A percentile compares a stretch with the other conserved stretches of the same genome.
These are phyloP conservation scores for Alternaria atra DNA, from an alignment of 2,329 filamentous ascomycete species.

Conservation along the genomic window DNA sequence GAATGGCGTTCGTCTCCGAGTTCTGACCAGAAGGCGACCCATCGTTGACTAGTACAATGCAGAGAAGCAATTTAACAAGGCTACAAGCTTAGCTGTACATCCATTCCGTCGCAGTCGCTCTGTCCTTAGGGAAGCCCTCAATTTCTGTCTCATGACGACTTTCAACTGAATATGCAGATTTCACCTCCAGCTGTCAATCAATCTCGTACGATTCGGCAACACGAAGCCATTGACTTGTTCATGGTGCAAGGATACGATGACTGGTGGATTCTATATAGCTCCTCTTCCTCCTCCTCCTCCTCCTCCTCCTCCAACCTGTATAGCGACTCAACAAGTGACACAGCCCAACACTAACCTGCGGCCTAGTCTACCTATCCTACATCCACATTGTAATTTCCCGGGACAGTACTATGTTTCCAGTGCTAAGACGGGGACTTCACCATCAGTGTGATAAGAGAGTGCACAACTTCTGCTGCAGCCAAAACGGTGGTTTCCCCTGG, in stretches of 20 bases:
- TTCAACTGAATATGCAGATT: neutral
- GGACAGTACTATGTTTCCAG: neutral
- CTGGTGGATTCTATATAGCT: neutral
- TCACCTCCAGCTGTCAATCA: neutral
- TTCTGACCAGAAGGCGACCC: neutral
- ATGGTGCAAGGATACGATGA: neutral
- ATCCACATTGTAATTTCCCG: neutral
- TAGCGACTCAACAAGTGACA: neutral
- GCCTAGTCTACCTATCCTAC: neutral
- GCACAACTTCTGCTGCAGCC: conserved; percentile 64
- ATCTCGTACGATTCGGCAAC: neutral
- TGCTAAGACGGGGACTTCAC: conserved; percentile 52
- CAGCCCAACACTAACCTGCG: neutral
- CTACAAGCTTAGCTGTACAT: neutral
- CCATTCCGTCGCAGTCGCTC: neutral
- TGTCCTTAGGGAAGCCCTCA: too few relatives aligned
- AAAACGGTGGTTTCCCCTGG: conserved; percentile 66
- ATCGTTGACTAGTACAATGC: neutral
- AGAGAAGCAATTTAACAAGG: neutral
- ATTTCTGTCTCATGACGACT: neutral
- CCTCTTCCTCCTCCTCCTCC: neutral
- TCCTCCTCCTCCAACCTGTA: neutral
- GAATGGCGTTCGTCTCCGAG: neutral
- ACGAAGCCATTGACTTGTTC: neutral
- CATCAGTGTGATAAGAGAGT: conserved; percentile 60